A percentile compares a stretch with the other conserved stretches of the same genome.
Conservation (phyloP, 495 filamentous ascomycete species). For the Amniculicola lignicola region DNA sequence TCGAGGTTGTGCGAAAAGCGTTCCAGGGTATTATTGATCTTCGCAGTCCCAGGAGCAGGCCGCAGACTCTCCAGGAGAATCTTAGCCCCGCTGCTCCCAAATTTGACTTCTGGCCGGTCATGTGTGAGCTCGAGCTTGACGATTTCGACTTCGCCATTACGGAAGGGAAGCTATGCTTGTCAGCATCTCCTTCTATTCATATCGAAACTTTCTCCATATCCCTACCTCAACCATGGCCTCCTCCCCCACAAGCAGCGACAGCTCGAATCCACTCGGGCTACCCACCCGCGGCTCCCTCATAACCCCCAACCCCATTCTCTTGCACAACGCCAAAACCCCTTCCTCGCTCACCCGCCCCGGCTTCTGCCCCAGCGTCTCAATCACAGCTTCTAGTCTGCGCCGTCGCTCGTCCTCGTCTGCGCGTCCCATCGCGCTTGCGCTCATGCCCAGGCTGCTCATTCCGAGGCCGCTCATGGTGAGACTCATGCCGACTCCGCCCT, state of each 20-base stretch:
- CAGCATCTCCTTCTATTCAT: slow-evolving; percentile 51
- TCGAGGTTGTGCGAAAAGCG: slow-evolving; percentile 78
- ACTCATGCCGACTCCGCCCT: slow-evolving; percentile 39
- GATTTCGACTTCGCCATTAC: slow-evolving; percentile 31
- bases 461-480: slow-evolving; percentile 33
- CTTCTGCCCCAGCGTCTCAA: slow-evolving; percentile 45
- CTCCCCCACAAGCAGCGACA: slow-evolving; percentile 25
- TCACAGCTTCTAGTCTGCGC: slow-evolving; percentile 53
- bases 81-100: slow-evolving; percentile 45
- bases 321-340: slow-evolving; percentile 72
- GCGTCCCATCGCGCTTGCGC: slow-evolving; percentile 33
- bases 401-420: slow-evolving; percentile 57
- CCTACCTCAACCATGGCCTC: slow-evolving; percentile 20
- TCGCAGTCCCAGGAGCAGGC: slow-evolving; percentile 45
- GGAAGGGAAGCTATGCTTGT: slow-evolving; percentile 4
- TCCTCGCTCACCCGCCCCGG: slow-evolving; percentile 66
- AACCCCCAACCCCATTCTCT: slow-evolving; percentile 69
- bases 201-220: slow-evolving; percentile 32
- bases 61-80: slow-evolving; percentile 53
- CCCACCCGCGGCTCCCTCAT: slow-evolving; percentile 73
- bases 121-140: slow-evolving; percentile 27
- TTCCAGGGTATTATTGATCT: slow-evolving; percentile 57
- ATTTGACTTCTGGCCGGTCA: slow-evolving; percentile 1
- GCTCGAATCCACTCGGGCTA: slow-evolving; percentile 56
- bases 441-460: slow-evolving; percentile 33